Evolutionary conservation across 2,329 filamentous ascomycete genomes (phyloP).

Genomic region (Bipolaris zeicola): DNA sequence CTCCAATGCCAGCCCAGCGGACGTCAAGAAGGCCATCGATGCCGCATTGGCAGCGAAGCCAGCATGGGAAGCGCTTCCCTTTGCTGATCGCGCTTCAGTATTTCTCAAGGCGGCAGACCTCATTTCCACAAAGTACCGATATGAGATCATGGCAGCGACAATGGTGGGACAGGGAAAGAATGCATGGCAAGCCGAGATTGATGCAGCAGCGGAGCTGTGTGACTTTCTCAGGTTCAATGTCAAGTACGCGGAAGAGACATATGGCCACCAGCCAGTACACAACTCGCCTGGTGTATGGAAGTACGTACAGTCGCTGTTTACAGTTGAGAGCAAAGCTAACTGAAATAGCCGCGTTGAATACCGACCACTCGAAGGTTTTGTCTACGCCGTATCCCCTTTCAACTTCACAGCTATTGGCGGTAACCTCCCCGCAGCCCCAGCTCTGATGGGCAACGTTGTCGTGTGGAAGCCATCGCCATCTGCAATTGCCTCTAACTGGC

Average conservation of each 20-base stretch:
- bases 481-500: constrained; percentile 87
- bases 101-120: constrained; percentile 97
- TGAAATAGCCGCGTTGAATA: constrained; percentile 72
- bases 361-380: constrained; percentile 89
- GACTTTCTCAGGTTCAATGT: constrained; percentile 97
- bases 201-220: constrained; percentile 86
- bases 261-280: constrained; percentile 83
- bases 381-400: constrained; percentile 93
- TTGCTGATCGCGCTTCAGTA: constrained; percentile 86
- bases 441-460: constrained; percentile 90
- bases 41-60: constrained; percentile 84
- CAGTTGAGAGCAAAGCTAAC: constrained; percentile 23
- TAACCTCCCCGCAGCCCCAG: constrained; percentile 82
- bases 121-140: constrained; percentile 89
- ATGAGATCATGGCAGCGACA: constrained; percentile 93
- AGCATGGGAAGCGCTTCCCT: constrained; percentile 84
- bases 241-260: constrained; percentile 89
- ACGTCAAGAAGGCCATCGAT: constrained; percentile 81
- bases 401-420: constrained; percentile 96
- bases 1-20: constrained; percentile 76
- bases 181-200: constrained; percentile 98
- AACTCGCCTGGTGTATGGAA: constrained; percentile 89
- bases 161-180: constrained; percentile 99
- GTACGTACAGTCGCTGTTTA: constrained; percentile 41
- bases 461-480: constrained; percentile 95